Percentiles rank a stretch among this genome's conserved stretches.
phyloP scores from a whole-genome alignment of 495 filamentous ascomycete genomes.

The Astrothelium macrocarpum region DNA sequence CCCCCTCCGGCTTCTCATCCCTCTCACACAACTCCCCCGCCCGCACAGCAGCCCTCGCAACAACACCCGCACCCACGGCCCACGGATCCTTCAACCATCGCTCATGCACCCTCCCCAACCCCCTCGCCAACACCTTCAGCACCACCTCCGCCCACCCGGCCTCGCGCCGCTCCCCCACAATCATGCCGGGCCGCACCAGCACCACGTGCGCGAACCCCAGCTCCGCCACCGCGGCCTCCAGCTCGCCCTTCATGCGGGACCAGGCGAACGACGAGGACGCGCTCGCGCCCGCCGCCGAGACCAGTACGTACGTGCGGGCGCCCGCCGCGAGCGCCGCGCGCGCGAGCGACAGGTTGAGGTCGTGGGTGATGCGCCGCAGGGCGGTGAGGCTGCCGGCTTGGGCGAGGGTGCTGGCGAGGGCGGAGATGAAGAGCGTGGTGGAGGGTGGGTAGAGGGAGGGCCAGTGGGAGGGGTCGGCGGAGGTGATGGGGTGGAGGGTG shows the following conservation, averaged over 20 bases:
- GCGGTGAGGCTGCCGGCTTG: constrained; percentile 37
- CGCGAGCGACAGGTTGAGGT: constrained; percentile 40
- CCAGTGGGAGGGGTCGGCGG: constrained; percentile 27
- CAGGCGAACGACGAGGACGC: constrained; percentile 30
- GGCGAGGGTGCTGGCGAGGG: constrained; percentile 38
- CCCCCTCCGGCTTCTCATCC: constrained; percentile 26
- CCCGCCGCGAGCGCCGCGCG: constrained; percentile 41
- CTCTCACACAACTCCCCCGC: constrained; percentile 38
- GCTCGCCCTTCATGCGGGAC: constrained; percentile 65
- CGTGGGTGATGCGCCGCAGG: constrained; percentile 45
- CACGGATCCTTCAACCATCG: constrained; percentile 49
- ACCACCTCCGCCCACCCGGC: constrained; percentile 42
- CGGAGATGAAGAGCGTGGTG: constrained; percentile 37
- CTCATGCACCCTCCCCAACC: constrained; percentile 44
- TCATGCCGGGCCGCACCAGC: constrained; percentile 64
- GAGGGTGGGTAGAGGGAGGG: constrained; percentile 31
- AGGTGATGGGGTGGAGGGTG: constrained; percentile 21
- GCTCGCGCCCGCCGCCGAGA: constrained; percentile 29
- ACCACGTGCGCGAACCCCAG: constrained; percentile 65
- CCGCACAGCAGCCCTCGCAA: constrained; percentile 62
- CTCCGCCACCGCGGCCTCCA: constrained; percentile 64
- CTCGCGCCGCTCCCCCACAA: constrained; percentile 59
- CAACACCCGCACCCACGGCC: constrained; percentile 66
- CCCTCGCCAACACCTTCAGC: constrained; percentile 39
- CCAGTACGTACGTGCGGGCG: constrained; percentile 37